phyloP scores from a whole-genome alignment of 306 rosid genomes.

The Oxytropis ochrocephala region DNA sequence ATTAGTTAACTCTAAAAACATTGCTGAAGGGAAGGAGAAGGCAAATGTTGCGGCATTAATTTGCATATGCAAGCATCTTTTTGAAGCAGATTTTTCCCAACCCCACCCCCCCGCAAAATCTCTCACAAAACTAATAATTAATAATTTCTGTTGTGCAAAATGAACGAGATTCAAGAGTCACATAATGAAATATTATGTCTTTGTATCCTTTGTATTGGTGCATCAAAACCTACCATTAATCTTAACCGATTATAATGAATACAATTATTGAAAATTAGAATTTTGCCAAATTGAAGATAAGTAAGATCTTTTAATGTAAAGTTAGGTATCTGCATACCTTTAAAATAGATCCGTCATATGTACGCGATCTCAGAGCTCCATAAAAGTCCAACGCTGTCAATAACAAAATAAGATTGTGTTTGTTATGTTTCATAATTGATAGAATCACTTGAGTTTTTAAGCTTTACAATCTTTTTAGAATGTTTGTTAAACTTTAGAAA shows the following conservation, averaged over 20 bases:
- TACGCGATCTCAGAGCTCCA: conserved; percentile 90
- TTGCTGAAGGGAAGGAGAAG: not conserved
- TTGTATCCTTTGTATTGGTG: not conserved
- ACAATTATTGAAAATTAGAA: not conserved
- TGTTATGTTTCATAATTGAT: not conserved
- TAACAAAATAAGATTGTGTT: conserved; percentile 22
- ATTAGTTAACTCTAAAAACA: not conserved
- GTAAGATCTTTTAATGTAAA: conserved; percentile 5
- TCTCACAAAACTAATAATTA: not conserved
- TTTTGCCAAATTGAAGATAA: not conserved
- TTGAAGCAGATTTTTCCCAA: not conserved
- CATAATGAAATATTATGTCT: not conserved
- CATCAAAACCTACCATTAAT: not conserved
- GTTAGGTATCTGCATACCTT: conserved; percentile 50
- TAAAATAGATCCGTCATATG: conserved; percentile 72
- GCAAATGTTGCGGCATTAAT: not conserved
- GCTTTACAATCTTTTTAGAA: not conserved
- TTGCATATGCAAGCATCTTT: not conserved
- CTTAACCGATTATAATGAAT: conserved; percentile 3
- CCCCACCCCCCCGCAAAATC: not conserved
- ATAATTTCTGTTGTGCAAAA: not conserved
- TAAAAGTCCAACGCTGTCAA: conserved; percentile 90
- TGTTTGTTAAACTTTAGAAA: not conserved
- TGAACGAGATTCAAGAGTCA: conserved; percentile 9
- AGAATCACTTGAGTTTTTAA: not conserved